Percentiles rank a stretch among this genome's conserved stretches.
These are phyloP conservation scores for Leccinum obscurum DNA, from an alignment of 768 basidiomycete species.

Conservation along the genomic window DNA sequence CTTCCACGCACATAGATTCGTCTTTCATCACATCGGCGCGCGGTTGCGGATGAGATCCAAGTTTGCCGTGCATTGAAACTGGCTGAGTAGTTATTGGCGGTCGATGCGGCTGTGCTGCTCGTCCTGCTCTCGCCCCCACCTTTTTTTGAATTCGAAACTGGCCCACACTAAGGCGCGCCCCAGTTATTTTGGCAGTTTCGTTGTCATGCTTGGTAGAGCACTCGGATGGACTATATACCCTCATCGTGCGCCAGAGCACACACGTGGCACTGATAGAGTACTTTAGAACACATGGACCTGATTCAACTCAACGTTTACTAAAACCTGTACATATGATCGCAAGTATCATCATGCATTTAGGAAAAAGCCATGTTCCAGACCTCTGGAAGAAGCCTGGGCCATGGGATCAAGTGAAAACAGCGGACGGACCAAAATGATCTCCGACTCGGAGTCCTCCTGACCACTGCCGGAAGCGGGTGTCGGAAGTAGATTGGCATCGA, in stretches of 20 bases:
- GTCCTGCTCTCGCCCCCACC: background rate
- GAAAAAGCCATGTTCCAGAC: too few species aligned
- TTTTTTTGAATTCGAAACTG: background rate
- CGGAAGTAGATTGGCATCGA: too few species aligned
- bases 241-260: background rate
- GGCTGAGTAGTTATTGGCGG: background rate
- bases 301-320: background rate
- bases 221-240: background rate
- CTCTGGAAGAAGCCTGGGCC: too few species aligned
- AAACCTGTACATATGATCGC: background rate
- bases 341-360: background rate
- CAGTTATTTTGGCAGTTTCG: background rate
- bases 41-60: conserved; percentile 43
- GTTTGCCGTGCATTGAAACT: conserved; percentile 36
- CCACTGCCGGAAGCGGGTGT: too few species aligned
- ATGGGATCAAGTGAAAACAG: too few species aligned
- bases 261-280: background rate
- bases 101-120: background rate
- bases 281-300: background rate
- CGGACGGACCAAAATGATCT: too few species aligned
- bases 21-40: conserved; percentile 49
- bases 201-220: background rate
- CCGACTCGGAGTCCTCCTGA: too few species aligned
- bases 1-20: conserved; percentile 36
- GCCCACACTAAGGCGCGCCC: background rate